These are phyloP conservation scores for Chaetomium fimeti DNA, from an alignment of 495 filamentous ascomycete genomes.

Conservation along the genomic window DNA sequence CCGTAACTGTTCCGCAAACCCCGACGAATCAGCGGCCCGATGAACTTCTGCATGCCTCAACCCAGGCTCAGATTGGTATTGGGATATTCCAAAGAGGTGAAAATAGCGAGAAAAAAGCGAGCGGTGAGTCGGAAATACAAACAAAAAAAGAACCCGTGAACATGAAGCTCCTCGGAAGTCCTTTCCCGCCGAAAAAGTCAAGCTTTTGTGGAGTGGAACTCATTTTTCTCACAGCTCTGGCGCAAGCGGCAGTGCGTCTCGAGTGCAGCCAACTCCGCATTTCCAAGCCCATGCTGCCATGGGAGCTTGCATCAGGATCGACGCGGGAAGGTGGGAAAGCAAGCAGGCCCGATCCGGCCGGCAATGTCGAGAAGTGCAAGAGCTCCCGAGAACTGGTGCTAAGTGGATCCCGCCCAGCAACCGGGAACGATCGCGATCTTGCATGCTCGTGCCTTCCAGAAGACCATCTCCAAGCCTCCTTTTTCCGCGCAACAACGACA, in stretches of 20 bases:
- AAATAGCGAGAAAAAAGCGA: neutral
- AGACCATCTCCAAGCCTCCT: neutral
- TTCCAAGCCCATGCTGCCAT: neutral
- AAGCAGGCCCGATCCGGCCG: neutral
- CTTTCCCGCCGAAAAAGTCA: neutral
- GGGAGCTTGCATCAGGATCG: neutral
- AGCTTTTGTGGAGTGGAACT: neutral
- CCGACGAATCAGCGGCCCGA: neutral
- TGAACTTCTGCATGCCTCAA: neutral
- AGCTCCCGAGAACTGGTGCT: neutral
- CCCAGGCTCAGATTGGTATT: neutral
- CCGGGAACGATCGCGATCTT: neutral
- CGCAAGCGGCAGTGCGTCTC: neutral
- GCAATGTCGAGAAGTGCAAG: neutral
- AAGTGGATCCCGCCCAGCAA: neutral
- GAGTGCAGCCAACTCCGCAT: neutral
- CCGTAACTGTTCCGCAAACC: conserved; percentile 10
- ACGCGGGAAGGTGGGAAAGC: neutral
- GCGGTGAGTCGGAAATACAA: neutral
- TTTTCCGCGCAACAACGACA: neutral
- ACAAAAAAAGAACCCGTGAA: neutral
- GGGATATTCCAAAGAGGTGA: no score
- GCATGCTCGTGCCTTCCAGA: neutral
- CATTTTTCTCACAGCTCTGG: no score
- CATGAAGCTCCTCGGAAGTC: neutral